Evolutionary conservation across 371 early-diverging fungal genomes (phyloP).

Genomic region (Capillidium rhysosporum): DNA sequence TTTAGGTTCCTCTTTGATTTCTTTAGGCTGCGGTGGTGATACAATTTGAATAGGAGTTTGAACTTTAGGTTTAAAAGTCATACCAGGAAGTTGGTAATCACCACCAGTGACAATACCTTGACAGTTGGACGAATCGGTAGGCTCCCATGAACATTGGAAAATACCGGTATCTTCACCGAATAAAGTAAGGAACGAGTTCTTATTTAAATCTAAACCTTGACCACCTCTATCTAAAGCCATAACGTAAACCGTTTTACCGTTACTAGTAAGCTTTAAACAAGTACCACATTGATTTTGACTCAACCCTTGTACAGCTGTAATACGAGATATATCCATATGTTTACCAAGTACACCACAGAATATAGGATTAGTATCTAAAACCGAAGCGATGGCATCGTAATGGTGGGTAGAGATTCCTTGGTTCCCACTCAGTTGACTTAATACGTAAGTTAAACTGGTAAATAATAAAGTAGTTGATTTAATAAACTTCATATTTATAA

Average conservation of each 20-base stretch:
- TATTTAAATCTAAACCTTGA: constrained; percentile 22
- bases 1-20: not conserved
- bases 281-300: constrained; percentile 20
- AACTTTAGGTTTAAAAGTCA: not conserved
- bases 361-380: constrained; percentile 13
- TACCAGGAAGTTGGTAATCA: not conserved
- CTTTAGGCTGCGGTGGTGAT: too few species aligned
- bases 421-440: not conserved
- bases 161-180: constrained; percentile 15
- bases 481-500: too few species aligned
- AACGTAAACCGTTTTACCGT: constrained; percentile 19
- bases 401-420: constrained; percentile 1
- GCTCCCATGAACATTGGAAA: constrained; percentile 14
- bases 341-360: constrained; percentile 28
- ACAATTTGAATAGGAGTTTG: too few species aligned
- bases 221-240: constrained; percentile 31
- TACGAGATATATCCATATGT: constrained; percentile 22
- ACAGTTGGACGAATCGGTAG: constrained; percentile 11
- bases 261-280: constrained; percentile 20
- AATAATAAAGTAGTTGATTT: too few species aligned
- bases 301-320: constrained; percentile 27
- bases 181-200: constrained; percentile 12
- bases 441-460: too few species aligned
- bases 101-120: constrained; percentile 4
- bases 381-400: not conserved